A percentile compares a stretch with the other conserved stretches of the same genome.
These are phyloP conservation scores for Candida nemodendra DNA, from an alignment of 805 yeast genomes.

Conservation along the genomic window DNA sequence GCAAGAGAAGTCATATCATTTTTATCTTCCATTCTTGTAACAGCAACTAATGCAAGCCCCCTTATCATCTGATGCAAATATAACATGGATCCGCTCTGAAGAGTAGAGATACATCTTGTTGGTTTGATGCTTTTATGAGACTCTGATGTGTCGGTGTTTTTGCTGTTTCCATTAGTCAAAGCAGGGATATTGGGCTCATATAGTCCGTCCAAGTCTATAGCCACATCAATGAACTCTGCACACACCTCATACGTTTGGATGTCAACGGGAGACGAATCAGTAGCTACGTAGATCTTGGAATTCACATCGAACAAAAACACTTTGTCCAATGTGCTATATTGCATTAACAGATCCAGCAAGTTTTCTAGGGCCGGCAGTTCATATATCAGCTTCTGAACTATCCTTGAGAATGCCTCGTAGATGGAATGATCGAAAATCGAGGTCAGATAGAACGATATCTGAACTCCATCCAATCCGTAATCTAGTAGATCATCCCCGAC, in stretches of 20 bases:
- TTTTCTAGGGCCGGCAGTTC: constrained; percentile 88
- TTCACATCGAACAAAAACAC: constrained; percentile 89
- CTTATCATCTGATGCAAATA: constrained; percentile 90
- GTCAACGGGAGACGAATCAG: constrained; percentile 95
- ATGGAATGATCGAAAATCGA: constrained; percentile 95
- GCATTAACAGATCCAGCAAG: constrained; percentile 82
- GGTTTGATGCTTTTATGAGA: constrained; percentile 19
- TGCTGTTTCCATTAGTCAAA: constrained; percentile 5
- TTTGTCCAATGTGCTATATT: constrained; percentile 87
- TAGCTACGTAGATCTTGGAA: constrained; percentile 91
- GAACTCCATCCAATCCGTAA: constrained; percentile 86
- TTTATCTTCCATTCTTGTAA: constrained; percentile 66
- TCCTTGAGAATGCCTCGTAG: constrained; percentile 91
- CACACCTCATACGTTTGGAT: constrained; percentile 95
- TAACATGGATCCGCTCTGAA: constrained; percentile 81
- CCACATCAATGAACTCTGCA: constrained; percentile 94
- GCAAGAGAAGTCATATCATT: constrained; percentile 51
- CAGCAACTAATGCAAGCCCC: constrained; percentile 87
- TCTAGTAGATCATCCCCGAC: constrained; percentile 91
- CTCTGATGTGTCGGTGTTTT: constrained; percentile 5
- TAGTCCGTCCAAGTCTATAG: constrained; percentile 80
- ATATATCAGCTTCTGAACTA: constrained; percentile 85
- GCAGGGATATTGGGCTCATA: constrained; percentile 39
- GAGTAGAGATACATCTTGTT: constrained; percentile 60
- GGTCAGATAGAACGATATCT: constrained; percentile 86